phyloP scores from a whole-genome alignment of 441 rosid species.

The Isatis lusitanica region DNA sequence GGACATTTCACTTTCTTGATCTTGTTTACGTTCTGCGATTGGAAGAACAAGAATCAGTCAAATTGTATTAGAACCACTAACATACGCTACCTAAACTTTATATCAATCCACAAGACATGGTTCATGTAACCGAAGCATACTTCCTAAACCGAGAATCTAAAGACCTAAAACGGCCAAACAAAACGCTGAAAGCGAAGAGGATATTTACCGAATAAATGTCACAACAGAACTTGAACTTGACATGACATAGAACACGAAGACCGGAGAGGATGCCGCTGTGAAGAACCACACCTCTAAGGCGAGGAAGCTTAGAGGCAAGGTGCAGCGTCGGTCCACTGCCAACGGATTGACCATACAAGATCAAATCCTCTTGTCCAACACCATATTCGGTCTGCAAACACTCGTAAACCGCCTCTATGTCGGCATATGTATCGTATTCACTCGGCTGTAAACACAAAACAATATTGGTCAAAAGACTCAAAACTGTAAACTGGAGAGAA shows the following conservation, averaged over 20 bases:
- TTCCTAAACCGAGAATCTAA: not conserved
- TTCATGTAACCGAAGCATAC: not conserved
- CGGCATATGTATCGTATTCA: constrained; percentile 92
- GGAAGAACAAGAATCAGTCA: constrained; percentile 4
- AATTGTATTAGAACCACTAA: not conserved
- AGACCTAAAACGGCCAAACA: not conserved
- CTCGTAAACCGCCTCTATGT: constrained; percentile 91
- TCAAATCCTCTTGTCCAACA: constrained; percentile 83
- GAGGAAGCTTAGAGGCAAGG: constrained; percentile 91
- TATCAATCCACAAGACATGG: not conserved
- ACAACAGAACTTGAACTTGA: constrained; percentile 76
- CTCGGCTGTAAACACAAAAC: constrained; percentile 61
- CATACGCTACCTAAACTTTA: not conserved
- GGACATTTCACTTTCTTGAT: constrained; percentile 88
- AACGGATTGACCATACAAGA: constrained; percentile 95
- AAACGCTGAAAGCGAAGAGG: constrained; percentile 5
- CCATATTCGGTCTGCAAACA: constrained; percentile 93
- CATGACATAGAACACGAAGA: constrained; percentile 97
- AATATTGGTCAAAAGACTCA: constrained; percentile 4
- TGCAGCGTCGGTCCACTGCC: constrained; percentile 97
- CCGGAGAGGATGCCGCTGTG: constrained; percentile 99
- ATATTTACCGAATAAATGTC: constrained; percentile 78
- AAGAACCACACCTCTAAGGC: constrained; percentile 93
- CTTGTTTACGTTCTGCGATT: constrained; percentile 78
- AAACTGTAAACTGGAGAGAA: not conserved